Evolutionary conservation across 2,329 filamentous ascomycete genomes (phyloP).

Genomic region (Chrysoporthe puriensis): DNA sequence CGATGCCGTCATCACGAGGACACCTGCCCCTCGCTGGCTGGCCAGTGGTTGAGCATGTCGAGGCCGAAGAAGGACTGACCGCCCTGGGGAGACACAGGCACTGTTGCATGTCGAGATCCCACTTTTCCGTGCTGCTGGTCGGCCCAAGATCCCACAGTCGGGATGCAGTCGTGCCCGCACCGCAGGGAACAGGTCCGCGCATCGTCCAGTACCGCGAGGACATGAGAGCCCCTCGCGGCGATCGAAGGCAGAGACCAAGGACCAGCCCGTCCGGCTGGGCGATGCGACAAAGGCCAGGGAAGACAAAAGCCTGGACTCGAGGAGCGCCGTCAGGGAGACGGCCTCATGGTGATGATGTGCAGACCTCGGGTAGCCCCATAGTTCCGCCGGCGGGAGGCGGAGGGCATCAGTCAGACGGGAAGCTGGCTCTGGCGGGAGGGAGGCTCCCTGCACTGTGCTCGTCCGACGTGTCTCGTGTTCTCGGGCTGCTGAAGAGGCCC

Average conservation of each 20-base stretch:
- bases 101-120: constrained; percentile 14
- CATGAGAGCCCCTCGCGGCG: not conserved
- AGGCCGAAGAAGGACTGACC: constrained; percentile 11
- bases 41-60: not conserved
- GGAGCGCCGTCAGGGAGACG: not conserved
- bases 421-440: constrained; percentile 2
- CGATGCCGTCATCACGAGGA: constrained; percentile 15
- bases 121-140: constrained; percentile 16
- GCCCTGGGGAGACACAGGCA: constrained; percentile 13
- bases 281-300: not conserved
- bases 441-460: not conserved
- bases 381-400: not conserved
- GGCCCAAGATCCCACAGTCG: constrained; percentile 1
- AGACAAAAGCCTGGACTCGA: not conserved
- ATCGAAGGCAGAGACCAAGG: not conserved
- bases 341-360: constrained; percentile 3
- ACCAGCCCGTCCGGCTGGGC: not conserved
- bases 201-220: not conserved
- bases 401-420: constrained; percentile 2
- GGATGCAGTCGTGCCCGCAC: constrained; percentile 10
- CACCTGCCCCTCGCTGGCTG: constrained; percentile 8
- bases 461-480: constrained; percentile 15
- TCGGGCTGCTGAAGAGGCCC: not conserved
- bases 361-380: constrained; percentile 4
- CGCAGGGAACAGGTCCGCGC: not conserved